phyloP scores from a whole-genome alignment of 176 grass and related monocot genomes.

The Aegilops bicornis region DNA sequence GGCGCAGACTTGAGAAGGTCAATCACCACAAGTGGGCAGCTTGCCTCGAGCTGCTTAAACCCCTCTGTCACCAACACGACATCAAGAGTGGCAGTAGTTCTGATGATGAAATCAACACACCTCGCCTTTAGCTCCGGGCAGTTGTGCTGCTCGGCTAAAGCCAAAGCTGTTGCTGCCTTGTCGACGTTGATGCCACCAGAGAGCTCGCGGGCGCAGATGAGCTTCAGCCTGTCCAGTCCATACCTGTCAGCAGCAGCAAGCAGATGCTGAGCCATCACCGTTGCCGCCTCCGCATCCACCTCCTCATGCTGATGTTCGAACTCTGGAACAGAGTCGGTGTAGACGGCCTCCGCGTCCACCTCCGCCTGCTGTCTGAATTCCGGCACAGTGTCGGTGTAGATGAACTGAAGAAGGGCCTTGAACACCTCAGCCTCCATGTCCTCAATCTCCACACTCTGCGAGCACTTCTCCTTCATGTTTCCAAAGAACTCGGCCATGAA shows the following conservation, averaged over 20 bases:
- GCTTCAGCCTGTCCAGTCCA: slow-evolving; percentile 9
- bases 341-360: background rate
- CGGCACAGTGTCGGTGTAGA: background rate
- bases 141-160: slow-evolving; percentile 24
- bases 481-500: background rate
- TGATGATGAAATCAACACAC: slow-evolving; percentile 24
- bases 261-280: background rate
- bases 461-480: background rate
- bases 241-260: background rate
- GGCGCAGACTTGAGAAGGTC: background rate
- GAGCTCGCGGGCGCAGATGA: slow-evolving; percentile 39
- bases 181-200: background rate
- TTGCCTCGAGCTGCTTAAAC: background rate
- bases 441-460: background rate
- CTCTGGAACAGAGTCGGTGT: background rate
- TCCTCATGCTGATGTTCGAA: background rate
- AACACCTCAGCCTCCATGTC: background rate
- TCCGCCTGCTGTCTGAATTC: background rate
- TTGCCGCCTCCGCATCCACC: background rate
- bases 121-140: slow-evolving; percentile 23
- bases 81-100: background rate
- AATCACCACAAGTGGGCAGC: background rate
- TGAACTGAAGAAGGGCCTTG: background rate
- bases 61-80: background rate
- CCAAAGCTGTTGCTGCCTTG: slow-evolving; percentile 5